These are phyloP conservation scores for Phytophthora tentaculata DNA, from an alignment of 352 stramenopile species.

Conservation along the genomic window DNA sequence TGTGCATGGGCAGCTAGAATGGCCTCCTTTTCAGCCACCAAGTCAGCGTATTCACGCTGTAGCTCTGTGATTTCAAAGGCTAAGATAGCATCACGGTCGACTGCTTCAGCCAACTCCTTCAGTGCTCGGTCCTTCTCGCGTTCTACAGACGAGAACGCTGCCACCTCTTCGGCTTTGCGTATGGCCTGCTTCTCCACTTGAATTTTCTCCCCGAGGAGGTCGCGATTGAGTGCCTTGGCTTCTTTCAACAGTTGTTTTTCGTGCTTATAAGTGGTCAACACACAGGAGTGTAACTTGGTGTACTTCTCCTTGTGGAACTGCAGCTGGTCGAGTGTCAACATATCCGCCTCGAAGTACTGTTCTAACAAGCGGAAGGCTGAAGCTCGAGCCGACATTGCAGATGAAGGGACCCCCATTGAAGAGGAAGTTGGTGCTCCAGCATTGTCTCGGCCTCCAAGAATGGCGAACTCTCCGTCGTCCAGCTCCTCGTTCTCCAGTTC, in stretches of 20 bases:
- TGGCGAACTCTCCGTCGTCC: constrained; percentile 15
- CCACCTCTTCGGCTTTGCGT: constrained; percentile 81
- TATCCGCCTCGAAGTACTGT: constrained; percentile 87
- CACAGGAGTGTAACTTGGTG: constrained; percentile 65
- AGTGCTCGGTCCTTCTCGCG: constrained; percentile 82
- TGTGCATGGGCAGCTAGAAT: constrained; percentile 82
- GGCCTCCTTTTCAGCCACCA: constrained; percentile 73
- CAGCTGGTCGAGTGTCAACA: constrained; percentile 79
- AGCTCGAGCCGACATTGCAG: constrained; percentile 61
- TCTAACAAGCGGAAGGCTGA: constrained; percentile 81
- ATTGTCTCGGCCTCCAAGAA: constrained; percentile 2
- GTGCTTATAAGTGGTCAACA: constrained; percentile 83
- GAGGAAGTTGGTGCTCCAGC: constrained; percentile 23
- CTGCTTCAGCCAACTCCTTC: constrained; percentile 78
- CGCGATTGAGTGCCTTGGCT: constrained; percentile 84
- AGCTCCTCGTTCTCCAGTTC: constrained; percentile 13
- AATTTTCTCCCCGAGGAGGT: constrained; percentile 89
- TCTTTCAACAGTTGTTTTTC: constrained; percentile 84
- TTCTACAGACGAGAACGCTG: constrained; percentile 73
- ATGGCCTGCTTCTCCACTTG: constrained; percentile 88
- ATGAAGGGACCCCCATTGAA: constrained; percentile 25
- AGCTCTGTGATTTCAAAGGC: constrained; percentile 90
- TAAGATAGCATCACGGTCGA: constrained; percentile 83
- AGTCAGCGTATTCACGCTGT: constrained; percentile 80
- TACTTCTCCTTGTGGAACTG: constrained; percentile 88